phyloP scores from a whole-genome alignment of 1,284 basidiomycete genomes.

The Ceratobasidium sp. region DNA sequence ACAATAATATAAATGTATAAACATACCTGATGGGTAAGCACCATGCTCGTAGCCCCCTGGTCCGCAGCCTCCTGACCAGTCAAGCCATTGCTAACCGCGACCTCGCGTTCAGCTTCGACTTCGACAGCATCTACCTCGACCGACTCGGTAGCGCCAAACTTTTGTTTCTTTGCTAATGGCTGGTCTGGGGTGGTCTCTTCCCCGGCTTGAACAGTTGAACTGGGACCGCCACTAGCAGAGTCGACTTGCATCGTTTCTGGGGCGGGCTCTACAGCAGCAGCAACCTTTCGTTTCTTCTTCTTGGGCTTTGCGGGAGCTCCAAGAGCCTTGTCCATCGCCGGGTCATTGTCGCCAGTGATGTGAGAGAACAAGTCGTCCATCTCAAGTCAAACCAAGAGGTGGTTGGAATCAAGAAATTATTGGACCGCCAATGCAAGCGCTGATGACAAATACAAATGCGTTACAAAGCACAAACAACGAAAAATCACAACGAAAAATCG shows the following conservation, averaged over 20 bases:
- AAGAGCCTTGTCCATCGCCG: conserved; percentile 12
- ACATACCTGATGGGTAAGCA: conserved; percentile 78
- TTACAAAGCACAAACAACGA: not conserved
- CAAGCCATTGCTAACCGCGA: conserved; percentile 82
- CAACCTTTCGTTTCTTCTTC: conserved; percentile 23
- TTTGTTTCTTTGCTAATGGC: conserved; percentile 55
- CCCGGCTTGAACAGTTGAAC: not conserved
- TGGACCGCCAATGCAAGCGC: not conserved
- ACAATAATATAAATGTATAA: conserved; percentile 23
- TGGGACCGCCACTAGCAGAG: not conserved
- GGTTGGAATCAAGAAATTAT: conserved; percentile 23
- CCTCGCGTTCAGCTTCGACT: conserved; percentile 85
- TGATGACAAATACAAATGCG: conserved; percentile 17
- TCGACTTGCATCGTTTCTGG: conserved; percentile 17
- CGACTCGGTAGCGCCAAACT: conserved; percentile 65
- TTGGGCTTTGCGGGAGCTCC: not conserved
- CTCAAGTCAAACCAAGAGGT: not conserved
- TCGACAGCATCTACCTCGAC: conserved; percentile 89
- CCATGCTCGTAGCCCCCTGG: conserved; percentile 66
- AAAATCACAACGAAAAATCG: conserved; percentile 12
- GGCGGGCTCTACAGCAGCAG: not conserved
- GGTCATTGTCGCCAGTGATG: conserved; percentile 29
- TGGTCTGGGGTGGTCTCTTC: not conserved
- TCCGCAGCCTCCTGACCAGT: conserved; percentile 65
- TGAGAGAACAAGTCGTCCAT: conserved; percentile 35